Base-by-base conservation (phyloP, 2,329 filamentous ascomycete genomes). In the Aureobasidium sp. region DNA sequence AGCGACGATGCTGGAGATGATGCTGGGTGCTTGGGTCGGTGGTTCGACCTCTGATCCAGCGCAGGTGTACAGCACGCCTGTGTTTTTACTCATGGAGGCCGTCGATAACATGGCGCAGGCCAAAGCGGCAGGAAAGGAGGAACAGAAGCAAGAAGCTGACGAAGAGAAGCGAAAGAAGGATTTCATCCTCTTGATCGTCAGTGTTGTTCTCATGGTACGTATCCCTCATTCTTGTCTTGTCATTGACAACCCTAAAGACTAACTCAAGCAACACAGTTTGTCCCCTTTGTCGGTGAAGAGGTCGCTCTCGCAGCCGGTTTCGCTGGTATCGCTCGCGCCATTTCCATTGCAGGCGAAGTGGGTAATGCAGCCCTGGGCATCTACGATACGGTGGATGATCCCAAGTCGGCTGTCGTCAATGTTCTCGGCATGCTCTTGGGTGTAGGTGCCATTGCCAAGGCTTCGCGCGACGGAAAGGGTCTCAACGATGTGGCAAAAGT, bases 321-420 rank as follows among this genome's bases (percentile, higher is more conserved):
- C 29, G 59, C 31, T 31, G 50, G 23, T 20, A 25, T 67, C 23
- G 66, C 33, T 36, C 53, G 63, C 45, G 53, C 56, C 18, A 65
- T 67, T 45, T 55, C 66, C 20, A 61, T 67, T 47, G 54, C 48
- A 20, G 47, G 50, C 47, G 65, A 68, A 54, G 53, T 68, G 33
- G 67, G 58, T 20, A 67, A 68, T 40, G 31, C 51, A 8, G 67
- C 58, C 29, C 55, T 68, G 18, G 67, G 43, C 27, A 31, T 67
- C 20, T 68, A 68, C 53, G 65, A 67, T 38, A 68, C 59, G n/a
- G 67, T 68, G 38, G 16, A 68, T 25, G 60, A 67, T 60, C 33
- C 42, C 56, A 13, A 36, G 33, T 36, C 33, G 7, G 33, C 33
- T 36, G 33, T 36, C 13, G 33, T 36, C 33, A 36, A 36, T 13